Evolutionary conservation across 2,329 filamentous ascomycete species (phyloP), one percentile per base, ranked within the genome.

Genomic region (Blumeria hordei): DNA sequence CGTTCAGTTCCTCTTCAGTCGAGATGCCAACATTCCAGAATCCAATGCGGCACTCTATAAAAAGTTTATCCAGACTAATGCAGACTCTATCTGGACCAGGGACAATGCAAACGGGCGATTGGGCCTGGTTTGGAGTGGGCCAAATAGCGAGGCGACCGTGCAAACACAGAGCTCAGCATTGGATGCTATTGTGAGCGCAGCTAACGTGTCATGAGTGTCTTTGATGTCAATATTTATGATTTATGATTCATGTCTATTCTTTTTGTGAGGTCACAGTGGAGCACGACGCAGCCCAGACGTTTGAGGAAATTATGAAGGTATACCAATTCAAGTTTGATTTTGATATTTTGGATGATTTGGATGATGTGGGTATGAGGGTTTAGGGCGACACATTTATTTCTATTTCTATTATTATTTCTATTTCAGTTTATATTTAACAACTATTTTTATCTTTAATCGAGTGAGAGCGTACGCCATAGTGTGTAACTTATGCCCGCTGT

Each of bases 91-190:
- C 56, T 86, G 81, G 82, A 63, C 64, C 14, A 73, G 76, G 51
- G 70, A 78, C 63, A 72, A 78, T 32, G 69, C 75, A 56, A 60
- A 65, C 11, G 71, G 74, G 59, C 67, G 70, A 62, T 65, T 86
- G 11, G 78, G 81, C 18, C 68, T 81, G 1, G 69, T 75, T n/a
- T 86, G 81, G 81, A 70, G 73, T 0, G 81, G 80, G 0, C 80
- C 81, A 0, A 75, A 74, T 41, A 63, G 64, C 0, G 69, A 72
- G 43, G 74, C 71, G 1, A 70, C 71, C 60, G 77, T 79, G 1
- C 71, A 74, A 50, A 77, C 77, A 21, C 82, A 85, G 49, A n/a
- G 21, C 21, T 28, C 21, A 28, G 21, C 21, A 28, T 28, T 28
- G 21, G 21, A 28, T 28, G 21, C 21, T 28, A 28, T 28, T 28